phyloP scores from a whole-genome alignment of 1,284 basidiomycete genomes.

The Salmacisia buchloeana region DNA sequence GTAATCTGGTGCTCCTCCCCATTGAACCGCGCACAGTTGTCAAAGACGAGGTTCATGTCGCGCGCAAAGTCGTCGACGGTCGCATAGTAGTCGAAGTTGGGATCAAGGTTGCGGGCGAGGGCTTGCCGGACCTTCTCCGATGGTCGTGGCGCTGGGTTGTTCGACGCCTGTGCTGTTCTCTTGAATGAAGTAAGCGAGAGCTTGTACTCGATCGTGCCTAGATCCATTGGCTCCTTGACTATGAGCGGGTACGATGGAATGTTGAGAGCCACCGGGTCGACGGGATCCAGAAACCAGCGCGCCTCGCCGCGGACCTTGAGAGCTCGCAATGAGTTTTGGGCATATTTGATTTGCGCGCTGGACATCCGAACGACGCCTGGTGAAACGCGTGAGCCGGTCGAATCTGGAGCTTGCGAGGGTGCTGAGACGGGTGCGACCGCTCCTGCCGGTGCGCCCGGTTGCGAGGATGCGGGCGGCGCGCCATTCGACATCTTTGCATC shows the following conservation, averaged over 20 bases:
- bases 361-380: conserved; percentile 28
- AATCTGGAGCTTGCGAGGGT: conserved; percentile 11
- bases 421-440: conserved; percentile 9
- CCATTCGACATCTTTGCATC: neutral
- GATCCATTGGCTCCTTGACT: conserved; percentile 88
- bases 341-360: conserved; percentile 71
- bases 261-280: conserved; percentile 80
- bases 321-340: conserved; percentile 69
- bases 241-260: conserved; percentile 86
- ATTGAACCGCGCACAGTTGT: conserved; percentile 86
- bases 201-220: conserved; percentile 88
- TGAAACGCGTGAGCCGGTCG: neutral
- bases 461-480: neutral
- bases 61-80: conserved; percentile 33
- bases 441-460: conserved; percentile 15
- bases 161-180: conserved; percentile 12
- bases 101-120: conserved; percentile 25
- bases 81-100: conserved; percentile 32
- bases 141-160: conserved; percentile 31
- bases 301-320: conserved; percentile 85
- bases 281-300: conserved; percentile 74
- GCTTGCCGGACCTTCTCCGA: conserved; percentile 28
- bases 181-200: conserved; percentile 36
- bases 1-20: conserved; percentile 76
- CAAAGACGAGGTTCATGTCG: conserved; percentile 62